Conservation (phyloP, 129 eudicot species). For the Flaveria linearis region DNA sequence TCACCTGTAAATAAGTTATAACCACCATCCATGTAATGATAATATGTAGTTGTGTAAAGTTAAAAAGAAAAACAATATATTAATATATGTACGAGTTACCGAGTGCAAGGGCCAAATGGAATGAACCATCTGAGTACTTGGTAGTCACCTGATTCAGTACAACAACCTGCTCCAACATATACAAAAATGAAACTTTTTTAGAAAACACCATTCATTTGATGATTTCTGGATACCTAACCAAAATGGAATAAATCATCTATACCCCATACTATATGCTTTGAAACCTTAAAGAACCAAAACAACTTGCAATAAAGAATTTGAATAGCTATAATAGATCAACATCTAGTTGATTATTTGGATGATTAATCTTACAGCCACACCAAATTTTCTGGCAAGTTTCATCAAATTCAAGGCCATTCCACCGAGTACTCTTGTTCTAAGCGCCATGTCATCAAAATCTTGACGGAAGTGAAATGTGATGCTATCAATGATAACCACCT, state of each 20-base stretch:
- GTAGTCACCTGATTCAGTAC: conserved; percentile 82
- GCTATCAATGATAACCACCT: conserved; percentile 81
- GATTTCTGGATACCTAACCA: background rate
- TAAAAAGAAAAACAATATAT: no score
- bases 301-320: background rate
- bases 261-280: background rate
- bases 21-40: conserved; percentile 1
- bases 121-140: conserved; percentile 74
- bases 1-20: conserved; percentile 58
- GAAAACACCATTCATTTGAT: background rate
- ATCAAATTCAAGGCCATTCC: conserved; percentile 81
- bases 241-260: conserved; percentile 9
- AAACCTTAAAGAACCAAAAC: background rate
- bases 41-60: no score
- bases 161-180: conserved; percentile 64
- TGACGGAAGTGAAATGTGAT: conserved; percentile 93
- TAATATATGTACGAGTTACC: conserved; percentile 43
- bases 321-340: background rate
- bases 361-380: conserved; percentile 69
- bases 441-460: conserved; percentile 97
- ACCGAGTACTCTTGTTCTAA: conserved; percentile 80
- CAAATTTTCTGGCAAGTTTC: conserved; percentile 72
- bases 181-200: background rate
- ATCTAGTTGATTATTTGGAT: background rate
- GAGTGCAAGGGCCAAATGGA: conserved; percentile 82